Evolutionary conservation across 345 rosid species (phyloP), one percentile per base, ranked within the genome.

Genomic region (Arabis alpina): DNA sequence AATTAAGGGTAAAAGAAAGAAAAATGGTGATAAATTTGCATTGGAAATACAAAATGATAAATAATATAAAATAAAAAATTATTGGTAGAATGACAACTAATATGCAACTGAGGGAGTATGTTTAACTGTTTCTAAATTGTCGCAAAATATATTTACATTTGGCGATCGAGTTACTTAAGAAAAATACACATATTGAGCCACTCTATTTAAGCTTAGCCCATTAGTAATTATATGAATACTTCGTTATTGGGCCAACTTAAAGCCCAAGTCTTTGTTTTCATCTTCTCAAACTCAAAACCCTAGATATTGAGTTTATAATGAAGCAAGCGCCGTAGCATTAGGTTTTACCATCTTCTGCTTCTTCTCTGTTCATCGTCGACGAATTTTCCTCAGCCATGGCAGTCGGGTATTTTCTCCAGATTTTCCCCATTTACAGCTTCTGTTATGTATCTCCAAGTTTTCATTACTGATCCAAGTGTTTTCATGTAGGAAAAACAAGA

Each of bases 401-500:
- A 47, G 80, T 77, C 56, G 80, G 80, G 80, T 77, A 77, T 2
- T 4, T 25, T 28, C 12, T 14, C 23, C 49, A 6, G 8, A 39
- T 8, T 5, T 5, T 32, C 0, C 34, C 30, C 40, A 5, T 47
- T 19, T 50, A 5, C 4, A n/a, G 4, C 6, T 7, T 34, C 57
- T 11, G 16, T 39, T 49, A 8, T 10, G 50, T 57, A 8, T 40
- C 10, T 23, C n/a, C 0, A 44, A 25, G 48, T 61, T 23, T 3
- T 5, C 8, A 2, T 30, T 30, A 32, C 52, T 41, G 55, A 64
- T 66, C 34, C 8, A 28, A 16, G 27, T 13, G 43, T 30, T 24
- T n/a, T 32, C 3, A 4, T 77, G 8, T 75, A 85, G 97, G 66
- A 91, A 94, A 86, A 89, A 94, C 89, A 94, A 94, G 92, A 72